These are phyloP conservation scores for Stagonosporopsis chrysanthemi DNA, from an alignment of 2,329 filamentous ascomycete genomes.

Conservation along the genomic window DNA sequence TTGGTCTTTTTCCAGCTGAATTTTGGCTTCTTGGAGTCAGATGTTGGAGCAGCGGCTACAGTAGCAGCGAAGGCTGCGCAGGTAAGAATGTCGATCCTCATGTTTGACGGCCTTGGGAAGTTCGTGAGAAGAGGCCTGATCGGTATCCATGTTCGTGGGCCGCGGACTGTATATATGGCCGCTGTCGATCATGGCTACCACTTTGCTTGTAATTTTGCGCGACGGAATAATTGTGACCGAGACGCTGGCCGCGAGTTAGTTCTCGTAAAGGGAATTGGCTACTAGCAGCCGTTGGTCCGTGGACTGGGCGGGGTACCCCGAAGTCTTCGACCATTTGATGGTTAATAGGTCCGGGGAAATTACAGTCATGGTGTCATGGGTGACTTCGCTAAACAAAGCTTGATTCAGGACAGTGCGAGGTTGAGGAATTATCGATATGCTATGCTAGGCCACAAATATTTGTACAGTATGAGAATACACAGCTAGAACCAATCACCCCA, in stretches of 20 bases:
- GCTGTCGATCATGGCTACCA: slow-evolving; percentile 3
- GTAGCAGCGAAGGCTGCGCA: slow-evolving; percentile 9
- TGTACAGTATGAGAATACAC: background rate
- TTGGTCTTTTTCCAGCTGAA: slow-evolving; percentile 32
- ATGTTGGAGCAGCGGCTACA: slow-evolving; percentile 4
- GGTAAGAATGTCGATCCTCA: slow-evolving; percentile 17
- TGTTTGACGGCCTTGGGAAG: background rate
- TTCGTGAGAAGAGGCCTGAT: background rate
- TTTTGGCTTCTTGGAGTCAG: background rate
- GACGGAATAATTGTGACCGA: slow-evolving; percentile 30
- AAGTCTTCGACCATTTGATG: background rate
- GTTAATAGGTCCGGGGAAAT: slow-evolving; percentile 4
- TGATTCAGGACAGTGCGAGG: background rate
- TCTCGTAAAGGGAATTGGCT: background rate
- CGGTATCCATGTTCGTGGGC: background rate
- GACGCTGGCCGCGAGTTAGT: slow-evolving; percentile 2
- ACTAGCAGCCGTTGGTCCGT: background rate
- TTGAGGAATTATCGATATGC: background rate
- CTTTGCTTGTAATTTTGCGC: background rate
- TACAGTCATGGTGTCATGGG: background rate
- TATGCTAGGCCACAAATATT: slow-evolving; percentile 4
- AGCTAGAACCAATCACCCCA: slow-evolving; percentile 37
- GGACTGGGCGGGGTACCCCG: slow-evolving; percentile 10
- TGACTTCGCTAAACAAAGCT: slow-evolving; percentile 1
- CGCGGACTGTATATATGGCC: slow-evolving; percentile 1